These are phyloP conservation scores for Fusarium metavorans DNA, from an alignment of 2,329 filamentous ascomycete species.

Conservation along the genomic window DNA sequence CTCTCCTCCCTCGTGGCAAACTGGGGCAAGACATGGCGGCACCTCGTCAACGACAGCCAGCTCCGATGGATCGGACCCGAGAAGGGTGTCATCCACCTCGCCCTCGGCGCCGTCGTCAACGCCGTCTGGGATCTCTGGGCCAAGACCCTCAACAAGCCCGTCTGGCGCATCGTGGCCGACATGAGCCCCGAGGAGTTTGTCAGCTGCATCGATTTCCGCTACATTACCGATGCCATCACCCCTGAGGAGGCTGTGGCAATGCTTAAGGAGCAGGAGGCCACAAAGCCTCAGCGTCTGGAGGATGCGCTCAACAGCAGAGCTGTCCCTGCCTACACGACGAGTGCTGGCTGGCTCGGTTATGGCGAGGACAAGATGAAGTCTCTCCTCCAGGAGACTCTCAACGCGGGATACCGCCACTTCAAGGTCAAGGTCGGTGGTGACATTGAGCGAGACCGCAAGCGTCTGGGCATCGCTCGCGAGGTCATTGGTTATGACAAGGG, in stretches of 20 bases:
- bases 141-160: conserved; percentile 85
- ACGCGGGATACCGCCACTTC: conserved; percentile 84
- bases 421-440: conserved; percentile 89
- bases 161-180: conserved; percentile 90
- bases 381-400: conserved; percentile 79
- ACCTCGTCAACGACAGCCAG: conserved; percentile 91
- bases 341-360: conserved; percentile 92
- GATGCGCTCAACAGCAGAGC: conserved; percentile 80
- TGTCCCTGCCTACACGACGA: conserved; percentile 92
- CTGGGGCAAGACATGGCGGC: conserved; percentile 91
- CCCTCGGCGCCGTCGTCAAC: conserved; percentile 89
- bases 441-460: conserved; percentile 76
- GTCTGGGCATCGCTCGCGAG: conserved; percentile 79
- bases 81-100: conserved; percentile 94
- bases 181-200: conserved; percentile 92
- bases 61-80: conserved; percentile 94
- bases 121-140: conserved; percentile 97
- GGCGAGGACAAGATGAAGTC: conserved; percentile 86
- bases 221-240: conserved; percentile 93
- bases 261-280: conserved; percentile 72
- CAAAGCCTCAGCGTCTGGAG: conserved; percentile 77
- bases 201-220: conserved; percentile 90
- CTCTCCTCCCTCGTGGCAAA: conserved; percentile 81
- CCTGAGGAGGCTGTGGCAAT: conserved; percentile 83
- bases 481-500: conserved; percentile 86